These are phyloP conservation scores for Monosporozyma servazzii DNA, from an alignment of 805 yeast species.

Conservation along the genomic window DNA sequence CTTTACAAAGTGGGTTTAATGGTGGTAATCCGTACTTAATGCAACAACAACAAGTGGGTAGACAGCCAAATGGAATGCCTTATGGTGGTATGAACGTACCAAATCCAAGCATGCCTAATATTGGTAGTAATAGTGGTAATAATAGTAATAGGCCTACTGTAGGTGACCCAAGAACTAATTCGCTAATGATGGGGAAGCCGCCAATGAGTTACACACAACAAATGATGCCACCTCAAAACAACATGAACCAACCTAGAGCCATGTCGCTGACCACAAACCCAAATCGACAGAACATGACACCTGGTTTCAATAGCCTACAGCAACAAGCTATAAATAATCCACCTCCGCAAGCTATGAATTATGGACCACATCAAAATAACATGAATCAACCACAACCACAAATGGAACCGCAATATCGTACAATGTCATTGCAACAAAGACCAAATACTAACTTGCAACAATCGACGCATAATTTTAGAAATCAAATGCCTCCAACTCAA, in stretches of 20 bases:
- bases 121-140: neutral
- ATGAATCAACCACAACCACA: neutral
- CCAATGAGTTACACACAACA: slow-evolving; percentile 3
- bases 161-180: slow-evolving; percentile 6
- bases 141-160: neutral
- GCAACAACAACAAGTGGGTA: neutral
- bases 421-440: slow-evolving; percentile 3
- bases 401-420: neutral
- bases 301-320: neutral
- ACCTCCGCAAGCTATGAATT: neutral
- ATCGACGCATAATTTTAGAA: neutral
- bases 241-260: slow-evolving; percentile 4
- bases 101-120: neutral
- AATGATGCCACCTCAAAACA: slow-evolving; percentile 3
- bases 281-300: neutral
- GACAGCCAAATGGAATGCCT: slow-evolving; percentile 1
- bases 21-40: neutral
- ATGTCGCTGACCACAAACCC: slow-evolving; percentile 4
- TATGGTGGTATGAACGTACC: neutral
- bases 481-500: neutral
- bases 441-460: neutral
- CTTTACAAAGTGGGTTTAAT: slow-evolving; percentile 15
- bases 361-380: neutral
- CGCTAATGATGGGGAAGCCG: slow-evolving; percentile 5
- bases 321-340: neutral